Base-by-base conservation (phyloP, 495 filamentous ascomycete genomes). In the Penicillium desertorum region DNA sequence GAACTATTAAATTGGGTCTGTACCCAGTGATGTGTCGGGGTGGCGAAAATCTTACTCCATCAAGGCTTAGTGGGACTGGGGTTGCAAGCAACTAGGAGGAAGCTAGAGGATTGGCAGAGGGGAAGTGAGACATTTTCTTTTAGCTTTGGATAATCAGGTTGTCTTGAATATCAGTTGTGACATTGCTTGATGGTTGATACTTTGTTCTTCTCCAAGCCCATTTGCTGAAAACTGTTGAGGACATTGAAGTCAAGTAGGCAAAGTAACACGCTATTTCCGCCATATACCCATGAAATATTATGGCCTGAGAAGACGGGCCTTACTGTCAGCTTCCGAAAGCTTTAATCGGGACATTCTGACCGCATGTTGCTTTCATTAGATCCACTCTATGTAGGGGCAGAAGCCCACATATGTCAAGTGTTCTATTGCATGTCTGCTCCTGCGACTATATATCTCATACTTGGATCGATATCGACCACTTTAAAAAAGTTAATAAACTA, bases 11-110 rank as follows among this genome's bases (percentile, higher is more conserved):
- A 25, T 1, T 20, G 44, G 20, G 29, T 46, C 22, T 45, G 5
- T 22, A 29, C 23, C 34, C 43, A 53, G 39, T 53, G 41, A 29
- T 29, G 53, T 27, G 50, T 9, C 34, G 45, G 19, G 25, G 39
- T 54, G 45, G 53, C 44, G 62, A 56, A 50, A 56, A 61, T 61
- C 62, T 45, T 60, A 56, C 62, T 52, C 4, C 45, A 56, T 55
- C 42, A 30, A 55, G 55, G 30, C 39, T 51, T 54, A 27, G 37
- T 39, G 47, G 45, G 30, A 34, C 34, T 54, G 41, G 36, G 36
- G 44, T 52, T 47, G 37, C 44, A 34, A 53, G 39, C 19, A 58
- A 42, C 45, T 50, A 45, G 10, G 37, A 27, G 1, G 25, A 55
- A 47, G n/a, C 53, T 55, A 55, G 23, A 36, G 53, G 16, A 27